These are phyloP conservation scores for Sporothrix mexicana DNA, from an alignment of 2,329 filamentous ascomycete genomes.

Conservation along the genomic window DNA sequence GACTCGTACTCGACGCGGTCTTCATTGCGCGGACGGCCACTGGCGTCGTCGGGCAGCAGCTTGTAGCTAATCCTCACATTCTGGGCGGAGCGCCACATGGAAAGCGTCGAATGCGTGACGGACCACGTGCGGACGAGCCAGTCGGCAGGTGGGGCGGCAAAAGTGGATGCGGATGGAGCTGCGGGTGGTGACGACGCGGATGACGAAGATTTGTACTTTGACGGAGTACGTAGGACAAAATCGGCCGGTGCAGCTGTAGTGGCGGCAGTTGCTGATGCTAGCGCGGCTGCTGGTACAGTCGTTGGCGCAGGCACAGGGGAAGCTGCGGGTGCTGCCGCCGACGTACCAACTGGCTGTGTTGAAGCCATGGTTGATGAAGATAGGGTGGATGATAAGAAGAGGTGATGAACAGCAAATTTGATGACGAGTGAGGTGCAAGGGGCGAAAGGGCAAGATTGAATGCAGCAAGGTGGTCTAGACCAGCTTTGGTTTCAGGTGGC, in stretches of 20 bases:
- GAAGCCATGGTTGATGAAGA: neutral
- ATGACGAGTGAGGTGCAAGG: neutral
- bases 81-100: slow-evolving; percentile 80
- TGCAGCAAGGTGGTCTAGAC: too few species aligned
- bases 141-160: slow-evolving; percentile 56
- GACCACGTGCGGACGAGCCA: slow-evolving; percentile 73
- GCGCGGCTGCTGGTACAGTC: neutral
- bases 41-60: slow-evolving; percentile 49
- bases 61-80: slow-evolving; percentile 83
- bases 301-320: neutral
- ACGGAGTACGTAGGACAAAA: slow-evolving; percentile 54
- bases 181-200: slow-evolving; percentile 34
- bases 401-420: neutral
- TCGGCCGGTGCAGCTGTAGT: neutral
- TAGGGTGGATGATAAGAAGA: too few species aligned
- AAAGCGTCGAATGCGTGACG: slow-evolving; percentile 75
- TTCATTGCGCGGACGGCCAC: slow-evolving; percentile 58
- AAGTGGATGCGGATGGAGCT: slow-evolving; percentile 38
- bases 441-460: neutral
- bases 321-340: neutral
- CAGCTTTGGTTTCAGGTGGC: neutral
- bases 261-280: neutral
- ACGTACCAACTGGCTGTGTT: neutral
- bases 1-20: slow-evolving; percentile 76
- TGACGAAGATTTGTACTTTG: slow-evolving; percentile 51